These are phyloP conservation scores for Rosellinia necatrix DNA, from an alignment of 2,329 filamentous ascomycete genomes.

Conservation along the genomic window DNA sequence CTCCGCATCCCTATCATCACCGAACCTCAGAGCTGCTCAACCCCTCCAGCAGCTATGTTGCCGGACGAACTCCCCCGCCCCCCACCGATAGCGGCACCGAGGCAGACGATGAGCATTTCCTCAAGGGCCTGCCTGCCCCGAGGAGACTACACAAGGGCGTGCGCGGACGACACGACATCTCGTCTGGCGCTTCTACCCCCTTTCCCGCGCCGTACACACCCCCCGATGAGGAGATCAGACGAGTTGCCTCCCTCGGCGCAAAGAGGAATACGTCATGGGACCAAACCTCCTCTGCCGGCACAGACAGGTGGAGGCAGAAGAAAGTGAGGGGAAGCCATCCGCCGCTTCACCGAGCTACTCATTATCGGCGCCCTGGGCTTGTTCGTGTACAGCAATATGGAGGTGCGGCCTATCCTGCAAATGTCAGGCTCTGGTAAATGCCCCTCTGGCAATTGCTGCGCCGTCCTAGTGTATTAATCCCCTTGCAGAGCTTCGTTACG, in stretches of 20 bases:
- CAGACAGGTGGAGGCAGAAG: constrained; percentile 49
- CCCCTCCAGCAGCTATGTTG: constrained; percentile 50
- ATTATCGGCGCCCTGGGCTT: constrained; percentile 56
- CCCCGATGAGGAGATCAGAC: constrained; percentile 47
- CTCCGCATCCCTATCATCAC: constrained; percentile 71
- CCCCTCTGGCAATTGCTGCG: neutral
- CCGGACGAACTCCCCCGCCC: constrained; percentile 61
- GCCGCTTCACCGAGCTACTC: constrained; percentile 57
- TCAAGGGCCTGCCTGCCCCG: constrained; percentile 84
- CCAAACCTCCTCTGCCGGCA: constrained; percentile 33
- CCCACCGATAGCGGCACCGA: constrained; percentile 92
- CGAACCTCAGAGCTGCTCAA: constrained; percentile 61
- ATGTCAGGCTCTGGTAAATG: constrained; percentile 55
- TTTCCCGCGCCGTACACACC: constrained; percentile 53
- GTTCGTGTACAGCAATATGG: constrained; percentile 53
- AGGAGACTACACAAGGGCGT: constrained; percentile 80
- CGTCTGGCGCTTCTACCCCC: constrained; percentile 62
- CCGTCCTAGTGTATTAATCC: constrained; percentile 17
- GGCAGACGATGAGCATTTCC: constrained; percentile 89
- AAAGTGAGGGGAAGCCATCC: constrained; percentile 56
- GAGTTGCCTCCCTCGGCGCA: constrained; percentile 21
- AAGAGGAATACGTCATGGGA: constrained; percentile 29
- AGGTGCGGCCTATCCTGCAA: constrained; percentile 51
- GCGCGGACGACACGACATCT: constrained; percentile 60
- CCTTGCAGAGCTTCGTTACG: constrained; percentile 48